Evolutionary conservation across 2,329 filamentous ascomycete species (phyloP).

Genomic region (Xylaria multiplex): DNA sequence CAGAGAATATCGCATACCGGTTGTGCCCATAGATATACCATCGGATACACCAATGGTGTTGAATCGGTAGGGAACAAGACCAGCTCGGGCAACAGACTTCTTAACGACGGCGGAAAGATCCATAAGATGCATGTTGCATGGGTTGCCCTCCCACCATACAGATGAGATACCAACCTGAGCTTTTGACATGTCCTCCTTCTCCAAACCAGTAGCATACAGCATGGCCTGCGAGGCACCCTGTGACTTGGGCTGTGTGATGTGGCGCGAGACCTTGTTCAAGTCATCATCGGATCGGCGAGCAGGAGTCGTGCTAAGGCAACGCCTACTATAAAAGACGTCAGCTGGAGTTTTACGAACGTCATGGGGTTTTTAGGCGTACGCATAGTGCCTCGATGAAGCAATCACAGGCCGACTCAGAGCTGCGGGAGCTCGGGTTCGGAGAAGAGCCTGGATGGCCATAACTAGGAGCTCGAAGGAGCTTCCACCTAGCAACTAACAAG

Average conservation of each 20-base stretch:
- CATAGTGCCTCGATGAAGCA: conserved; percentile 44
- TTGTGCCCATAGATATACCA: conserved; percentile 97
- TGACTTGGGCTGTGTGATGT: conserved; percentile 95
- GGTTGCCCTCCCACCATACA: conserved; percentile 98
- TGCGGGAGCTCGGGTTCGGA: conserved; percentile 46
- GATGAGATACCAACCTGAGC: conserved; percentile 97
- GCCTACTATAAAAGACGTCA: conserved; percentile 50
- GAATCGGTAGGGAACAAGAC: conserved; percentile 94
- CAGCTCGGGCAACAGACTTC: conserved; percentile 71
- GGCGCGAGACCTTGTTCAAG: conserved; percentile 85
- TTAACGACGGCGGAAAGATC: conserved; percentile 83
- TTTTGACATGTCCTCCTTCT: conserved; percentile 90
- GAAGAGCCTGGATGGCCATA: conserved; percentile 48
- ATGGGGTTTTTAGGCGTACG: conserved; percentile 40
- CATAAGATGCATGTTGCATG: conserved; percentile 98
- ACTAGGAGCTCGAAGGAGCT: conserved; percentile 24
- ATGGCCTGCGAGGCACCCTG: conserved; percentile 99
- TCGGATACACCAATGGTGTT: conserved; percentile 99
- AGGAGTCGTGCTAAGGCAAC: conserved; percentile 62
- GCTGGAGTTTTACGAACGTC: conserved; percentile 2
- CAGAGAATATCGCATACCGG: conserved; percentile 93
- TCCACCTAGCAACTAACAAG: conserved; percentile 27
- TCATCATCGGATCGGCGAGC: conserved; percentile 60
- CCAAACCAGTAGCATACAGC: conserved; percentile 94
- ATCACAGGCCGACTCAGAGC: conserved; percentile 45